phyloP scores from a whole-genome alignment of 495 filamentous ascomycete genomes.

The Podospora fimiseda region DNA sequence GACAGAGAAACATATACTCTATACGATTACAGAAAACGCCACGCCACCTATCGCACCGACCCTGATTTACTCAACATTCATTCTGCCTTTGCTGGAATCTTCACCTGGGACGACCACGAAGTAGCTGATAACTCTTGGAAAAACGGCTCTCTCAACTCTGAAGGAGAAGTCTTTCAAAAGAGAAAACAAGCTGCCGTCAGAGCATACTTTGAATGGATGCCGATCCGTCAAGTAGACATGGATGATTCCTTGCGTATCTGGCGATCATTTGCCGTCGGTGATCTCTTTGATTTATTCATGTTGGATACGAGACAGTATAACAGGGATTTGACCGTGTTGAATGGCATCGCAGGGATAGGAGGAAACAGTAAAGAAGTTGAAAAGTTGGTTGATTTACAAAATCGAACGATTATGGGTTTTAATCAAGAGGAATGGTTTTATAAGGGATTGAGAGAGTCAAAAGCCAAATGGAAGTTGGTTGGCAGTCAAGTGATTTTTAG shows the following conservation, averaged over 20 bases:
- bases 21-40: constrained; percentile 55
- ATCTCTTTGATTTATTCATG: constrained; percentile 61
- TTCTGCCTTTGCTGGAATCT: constrained; percentile 59
- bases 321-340: constrained; percentile 46
- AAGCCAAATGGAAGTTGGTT: constrained; percentile 58
- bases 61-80: constrained; percentile 52
- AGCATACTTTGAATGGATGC: constrained; percentile 69
- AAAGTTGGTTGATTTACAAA: constrained; percentile 23
- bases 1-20: constrained; percentile 43
- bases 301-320: constrained; percentile 64
- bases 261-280: constrained; percentile 59
- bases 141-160: constrained; percentile 54
- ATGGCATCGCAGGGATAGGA: constrained; percentile 12
- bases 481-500: constrained; percentile 63
- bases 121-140: constrained; percentile 58
- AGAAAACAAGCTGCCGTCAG: constrained; percentile 51
- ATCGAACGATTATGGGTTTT: constrained; percentile 56
- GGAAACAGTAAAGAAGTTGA: constrained; percentile 12
- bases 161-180: constrained; percentile 46
- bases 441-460: constrained; percentile 48
- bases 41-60: constrained; percentile 57
- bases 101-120: constrained; percentile 68
- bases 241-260: constrained; percentile 66
- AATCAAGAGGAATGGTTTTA: constrained; percentile 68
- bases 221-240: constrained; percentile 57